These are phyloP conservation scores for Solanum appendiculatum DNA, from an alignment of 257 asterid genomes.

Conservation along the genomic window DNA sequence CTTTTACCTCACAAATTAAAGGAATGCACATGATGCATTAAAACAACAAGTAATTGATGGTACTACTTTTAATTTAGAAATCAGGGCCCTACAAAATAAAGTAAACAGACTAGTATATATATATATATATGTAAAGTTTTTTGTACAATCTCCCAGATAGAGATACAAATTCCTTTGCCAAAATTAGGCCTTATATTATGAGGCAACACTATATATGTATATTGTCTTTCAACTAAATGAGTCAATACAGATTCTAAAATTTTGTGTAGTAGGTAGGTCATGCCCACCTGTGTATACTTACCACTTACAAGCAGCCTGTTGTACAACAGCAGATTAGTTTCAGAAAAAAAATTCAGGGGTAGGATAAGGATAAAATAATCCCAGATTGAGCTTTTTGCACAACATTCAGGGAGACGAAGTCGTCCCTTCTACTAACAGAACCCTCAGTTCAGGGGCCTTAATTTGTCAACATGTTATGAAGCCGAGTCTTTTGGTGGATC, in stretches of 20 bases:
- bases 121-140: not conserved
- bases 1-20: not conserved
- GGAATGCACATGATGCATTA: not conserved
- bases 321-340: not conserved
- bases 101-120: too few species aligned
- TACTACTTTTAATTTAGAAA: not conserved
- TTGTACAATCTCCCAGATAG: not conserved
- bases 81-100: not conserved
- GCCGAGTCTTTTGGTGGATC: too few species aligned
- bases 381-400: not conserved
- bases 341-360: not conserved
- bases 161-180: not conserved
- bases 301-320: slow-evolving; percentile 88
- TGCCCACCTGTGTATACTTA: slow-evolving; percentile 88
- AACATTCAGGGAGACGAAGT: not conserved
- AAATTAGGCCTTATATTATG: not conserved
- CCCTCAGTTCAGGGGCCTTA: not conserved
- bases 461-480: not conserved
- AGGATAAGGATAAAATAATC: not conserved
- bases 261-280: slow-evolving; percentile 29
- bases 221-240: slow-evolving; percentile 3
- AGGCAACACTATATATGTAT: not conserved
- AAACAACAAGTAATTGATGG: not conserved
- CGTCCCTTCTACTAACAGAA: not conserved
- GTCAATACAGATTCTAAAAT: not conserved